Base-by-base conservation (phyloP, 2,329 filamentous ascomycete species). In the Dactylellina parvicollis region DNA sequence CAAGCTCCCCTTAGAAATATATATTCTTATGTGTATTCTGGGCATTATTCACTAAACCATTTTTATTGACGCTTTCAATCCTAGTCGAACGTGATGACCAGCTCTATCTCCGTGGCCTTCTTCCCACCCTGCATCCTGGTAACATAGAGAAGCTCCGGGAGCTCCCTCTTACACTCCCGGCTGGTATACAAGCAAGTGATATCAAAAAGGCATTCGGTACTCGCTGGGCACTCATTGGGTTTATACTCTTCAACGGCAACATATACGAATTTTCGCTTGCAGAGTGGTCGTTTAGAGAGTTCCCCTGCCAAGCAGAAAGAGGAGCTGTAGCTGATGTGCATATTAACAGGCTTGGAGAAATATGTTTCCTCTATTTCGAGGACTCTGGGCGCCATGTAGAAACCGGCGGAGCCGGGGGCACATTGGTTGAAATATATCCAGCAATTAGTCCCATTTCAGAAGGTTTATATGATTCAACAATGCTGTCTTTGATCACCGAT, bases 41-140 rank as follows among this genome's bases (percentile, higher is more conserved):
- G n/a, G n/a, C n/a, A n/a, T n/a, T n/a, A n/a, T n/a, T n/a, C n/a
- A 3, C 34, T 38, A 14, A 4, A 9, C 12, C 3, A n/a, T 38
- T 14, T 4, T n/a, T 5, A 5, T 32, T 32, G 34, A 9, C 12
- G 34, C 34, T 38, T 14, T 38, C 10, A 38, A 38, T 14, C 34
- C 4, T 47, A 72, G 67, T 72, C 16, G 67, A 72, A 28, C 59
- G 57, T n/a, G 67, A 72, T n/a, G 59, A 52, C 4, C 24, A 20
- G 14, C 32, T 72, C 10, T 64, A 59, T 36, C 50, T 72, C 44
- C 59, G 44, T 20, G 67, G 67, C 12, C 44, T 72, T 12, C 67
- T 72, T 22, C 52, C 67, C 7, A 65, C 57, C 4, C 16, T 44
- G 3, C 44, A 32, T 8, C 18, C 50, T 5, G 12, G 26, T 22